Base-by-base conservation (phyloP, 768 basidiomycete genomes). In the Tricholoma sp. region DNA sequence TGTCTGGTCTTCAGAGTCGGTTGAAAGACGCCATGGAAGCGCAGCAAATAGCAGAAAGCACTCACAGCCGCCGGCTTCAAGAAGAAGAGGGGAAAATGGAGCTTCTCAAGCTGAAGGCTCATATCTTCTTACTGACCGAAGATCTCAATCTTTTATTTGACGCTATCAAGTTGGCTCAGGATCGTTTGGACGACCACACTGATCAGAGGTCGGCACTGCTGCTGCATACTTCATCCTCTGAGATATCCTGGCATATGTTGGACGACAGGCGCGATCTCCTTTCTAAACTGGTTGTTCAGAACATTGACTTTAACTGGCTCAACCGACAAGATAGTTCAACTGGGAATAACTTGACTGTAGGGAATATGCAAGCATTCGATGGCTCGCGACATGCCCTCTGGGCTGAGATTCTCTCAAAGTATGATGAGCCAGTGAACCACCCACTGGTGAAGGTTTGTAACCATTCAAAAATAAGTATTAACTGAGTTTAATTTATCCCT, bases 231-330 rank as follows among this genome's bases (percentile, higher is more conserved):
- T 85, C 84, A 5, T 92, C 92, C 0, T 82, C 85, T 5, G 89
- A 94, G 68, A 86, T 98, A 47, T 92, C 90, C 0, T 98, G 94
- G 94, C 81, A 80, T 58, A 94, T 98, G 91, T 72, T 96, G 14
- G 88, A 88, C 64, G 81, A 86, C 46, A 74, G 82, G 39, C 75
- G 80, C 50, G 83, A 86, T 43, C 76, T 95, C 45, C 77, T 96
- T 1, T 86, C 91, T 37, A 96, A 97, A 72, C 78, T 97, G 45
- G 88, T 88, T n/a, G 81, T 95, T 46, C 82, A 84, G 52, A 79
- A 83, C 54, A 88, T 88, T 61, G 76, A 89, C 60, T 94, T 89
- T 68, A 83, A 83, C 39, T 93, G 91, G 89, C 75, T 92, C 43
- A 90, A 82, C 68, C 84, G 89, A 60, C 90, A 90, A 66, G 94